Conservation (phyloP, 305 asterid species). For the Coffea humblotiana region DNA sequence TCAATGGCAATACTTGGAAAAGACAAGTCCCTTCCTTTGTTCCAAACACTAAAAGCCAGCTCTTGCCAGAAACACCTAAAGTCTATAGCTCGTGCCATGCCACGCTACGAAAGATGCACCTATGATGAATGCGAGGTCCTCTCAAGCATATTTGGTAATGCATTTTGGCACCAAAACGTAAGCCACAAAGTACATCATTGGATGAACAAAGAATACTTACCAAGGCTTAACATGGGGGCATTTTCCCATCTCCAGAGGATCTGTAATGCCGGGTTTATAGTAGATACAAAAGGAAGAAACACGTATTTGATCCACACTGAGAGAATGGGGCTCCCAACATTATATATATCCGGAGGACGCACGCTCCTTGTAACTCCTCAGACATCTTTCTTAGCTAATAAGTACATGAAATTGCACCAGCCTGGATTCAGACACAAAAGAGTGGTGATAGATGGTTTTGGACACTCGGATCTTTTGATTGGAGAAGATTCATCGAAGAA, state of each 20-base stretch:
- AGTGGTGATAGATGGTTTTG: conserved; percentile 49
- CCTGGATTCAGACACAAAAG: conserved; percentile 48
- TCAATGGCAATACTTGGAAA: conserved; percentile 53
- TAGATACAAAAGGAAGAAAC: conserved; percentile 40
- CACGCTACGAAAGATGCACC: conserved; percentile 53
- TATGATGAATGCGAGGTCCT: conserved; percentile 52
- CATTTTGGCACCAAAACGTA: conserved; percentile 53
- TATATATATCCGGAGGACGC: conserved; percentile 49
- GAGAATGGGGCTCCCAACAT: conserved; percentile 48
- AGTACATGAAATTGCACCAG: conserved; percentile 58
- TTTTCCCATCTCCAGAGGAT: conserved; percentile 53
- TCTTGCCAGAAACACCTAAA: conserved; percentile 38
- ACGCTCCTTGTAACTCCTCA: conserved; percentile 46
- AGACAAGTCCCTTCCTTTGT: conserved; percentile 40
- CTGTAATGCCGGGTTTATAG: conserved; percentile 47
- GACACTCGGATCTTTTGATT: conserved; percentile 54
- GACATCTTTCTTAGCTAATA: conserved; percentile 52
- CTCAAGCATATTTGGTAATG: conserved; percentile 58
- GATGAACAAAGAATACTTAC: conserved; percentile 36
- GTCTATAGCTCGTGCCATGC: conserved; percentile 40
- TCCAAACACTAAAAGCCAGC: conserved; percentile 27
- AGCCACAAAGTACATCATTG: conserved; percentile 40
- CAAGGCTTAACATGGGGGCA: conserved; percentile 47
- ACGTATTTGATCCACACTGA: conserved; percentile 52
- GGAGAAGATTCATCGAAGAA: conserved; percentile 41